Percentiles rank a stretch among this genome's conserved stretches.
Evolutionary conservation across 2,329 filamentous ascomycete species (phyloP).

Genomic region (Neonectria ditissima): DNA sequence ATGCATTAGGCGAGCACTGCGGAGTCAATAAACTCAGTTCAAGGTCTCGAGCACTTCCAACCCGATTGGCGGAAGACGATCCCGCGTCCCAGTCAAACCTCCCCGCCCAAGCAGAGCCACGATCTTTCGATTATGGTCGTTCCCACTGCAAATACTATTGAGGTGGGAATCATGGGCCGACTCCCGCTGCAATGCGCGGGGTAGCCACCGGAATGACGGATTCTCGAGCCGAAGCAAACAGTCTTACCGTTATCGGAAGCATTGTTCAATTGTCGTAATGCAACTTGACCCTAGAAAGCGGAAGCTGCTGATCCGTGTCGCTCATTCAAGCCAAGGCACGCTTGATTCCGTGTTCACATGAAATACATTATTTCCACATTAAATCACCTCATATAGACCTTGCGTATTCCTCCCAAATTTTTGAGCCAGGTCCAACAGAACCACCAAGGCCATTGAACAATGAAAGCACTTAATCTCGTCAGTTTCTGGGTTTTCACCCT

Average conservation of each 20-base stretch:
- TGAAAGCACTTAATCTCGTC: conserved; percentile 21
- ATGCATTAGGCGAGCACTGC: too few species aligned
- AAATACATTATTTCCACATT: not conserved
- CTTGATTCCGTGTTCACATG: not conserved
- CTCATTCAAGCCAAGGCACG: not conserved
- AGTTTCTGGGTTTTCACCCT: conserved; percentile 28
- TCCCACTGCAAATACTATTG: not conserved
- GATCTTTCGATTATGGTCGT: too few species aligned
- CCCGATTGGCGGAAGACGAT: too few species aligned
- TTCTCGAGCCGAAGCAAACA: not conserved
- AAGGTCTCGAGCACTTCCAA: too few species aligned
- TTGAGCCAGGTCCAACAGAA: not conserved
- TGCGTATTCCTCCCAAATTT: not conserved
- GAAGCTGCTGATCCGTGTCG: conserved; percentile 14
- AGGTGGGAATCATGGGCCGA: not conserved
- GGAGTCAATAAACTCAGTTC: too few species aligned
- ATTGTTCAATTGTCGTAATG: not conserved
- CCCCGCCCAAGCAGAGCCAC: too few species aligned
- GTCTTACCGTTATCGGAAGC: not conserved
- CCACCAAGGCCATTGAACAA: not conserved
- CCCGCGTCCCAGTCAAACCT: too few species aligned
- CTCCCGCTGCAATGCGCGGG: not conserved
- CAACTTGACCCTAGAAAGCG: not conserved
- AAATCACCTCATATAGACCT: not conserved
- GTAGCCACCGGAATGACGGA: conserved; percentile 2